Conservation (phyloP, 1,284 basidiomycete genomes). For the Leccinum pachyderme region DNA sequence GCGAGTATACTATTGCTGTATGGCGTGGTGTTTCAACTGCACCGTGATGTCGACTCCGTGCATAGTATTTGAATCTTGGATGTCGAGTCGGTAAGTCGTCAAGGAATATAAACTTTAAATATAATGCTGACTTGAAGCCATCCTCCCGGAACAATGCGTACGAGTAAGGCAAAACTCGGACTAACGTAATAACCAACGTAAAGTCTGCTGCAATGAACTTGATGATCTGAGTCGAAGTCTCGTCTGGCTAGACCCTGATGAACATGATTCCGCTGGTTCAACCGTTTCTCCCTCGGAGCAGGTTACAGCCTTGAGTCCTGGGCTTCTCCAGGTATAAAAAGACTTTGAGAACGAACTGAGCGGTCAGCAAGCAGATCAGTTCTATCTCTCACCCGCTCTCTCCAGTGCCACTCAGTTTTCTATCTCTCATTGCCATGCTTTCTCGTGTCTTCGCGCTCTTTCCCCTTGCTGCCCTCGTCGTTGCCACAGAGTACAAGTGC, state of each 20-base stretch:
- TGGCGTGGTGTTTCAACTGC: neutral
- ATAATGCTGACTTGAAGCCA: neutral
- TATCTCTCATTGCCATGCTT: neutral
- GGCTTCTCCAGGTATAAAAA: neutral
- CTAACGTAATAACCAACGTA: neutral
- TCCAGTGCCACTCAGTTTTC: neutral
- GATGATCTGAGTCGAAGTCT: neutral
- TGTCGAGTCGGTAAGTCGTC: neutral
- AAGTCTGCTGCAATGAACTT: neutral
- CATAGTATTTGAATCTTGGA: no score
- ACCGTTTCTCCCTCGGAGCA: neutral
- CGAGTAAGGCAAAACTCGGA: neutral
- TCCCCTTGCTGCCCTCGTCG: neutral
- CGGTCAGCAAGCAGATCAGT: neutral
- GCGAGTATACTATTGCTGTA: no score
- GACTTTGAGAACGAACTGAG: neutral
- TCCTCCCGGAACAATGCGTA: neutral
- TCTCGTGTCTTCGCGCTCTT: neutral
- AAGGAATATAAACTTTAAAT: no score
- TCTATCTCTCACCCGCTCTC: neutral
- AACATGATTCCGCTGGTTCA: neutral
- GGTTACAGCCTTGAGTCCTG: neutral
- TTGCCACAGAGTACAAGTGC: neutral
- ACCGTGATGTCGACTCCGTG: neutral
- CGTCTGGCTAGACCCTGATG: neutral